phyloP scores from a whole-genome alignment of 768 basidiomycete genomes.

The Rhodotorula toruloides region DNA sequence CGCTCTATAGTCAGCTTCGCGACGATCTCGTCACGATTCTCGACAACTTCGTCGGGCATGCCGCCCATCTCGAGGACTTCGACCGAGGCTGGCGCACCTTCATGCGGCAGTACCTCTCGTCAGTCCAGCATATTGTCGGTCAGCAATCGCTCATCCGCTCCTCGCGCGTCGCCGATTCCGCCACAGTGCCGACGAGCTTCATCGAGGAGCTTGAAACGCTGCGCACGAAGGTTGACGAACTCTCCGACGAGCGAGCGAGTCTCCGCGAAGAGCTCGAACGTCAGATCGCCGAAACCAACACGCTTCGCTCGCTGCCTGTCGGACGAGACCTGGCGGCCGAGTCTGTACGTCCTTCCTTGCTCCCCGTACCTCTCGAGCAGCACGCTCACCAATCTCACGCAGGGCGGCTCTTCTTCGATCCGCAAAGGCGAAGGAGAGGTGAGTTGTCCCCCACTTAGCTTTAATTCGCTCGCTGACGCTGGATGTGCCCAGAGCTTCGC shows the following conservation, averaged over 20 bases:
- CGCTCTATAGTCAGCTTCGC: conserved; percentile 57
- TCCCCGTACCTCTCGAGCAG: neutral
- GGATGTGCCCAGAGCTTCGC: conserved; percentile 54
- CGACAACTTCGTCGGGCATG: conserved; percentile 63
- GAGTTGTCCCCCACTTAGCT: conserved; percentile 32
- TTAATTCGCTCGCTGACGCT: neutral
- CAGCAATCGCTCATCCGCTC: conserved; percentile 58
- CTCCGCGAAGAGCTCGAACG: conserved; percentile 58
- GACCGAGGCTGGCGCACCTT: conserved; percentile 63
- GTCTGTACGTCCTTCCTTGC: neutral
- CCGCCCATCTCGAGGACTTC: conserved; percentile 58
- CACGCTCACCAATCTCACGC: conserved; percentile 41
- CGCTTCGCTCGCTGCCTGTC: conserved; percentile 56
- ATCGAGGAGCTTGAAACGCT: conserved; percentile 62
- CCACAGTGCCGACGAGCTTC: conserved; percentile 47
- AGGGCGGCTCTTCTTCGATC: conserved; percentile 45
- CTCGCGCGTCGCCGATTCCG: conserved; percentile 49
- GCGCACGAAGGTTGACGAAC: conserved; percentile 58
- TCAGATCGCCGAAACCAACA: conserved; percentile 64
- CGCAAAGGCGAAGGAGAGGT: conserved; percentile 61
- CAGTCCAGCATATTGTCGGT: conserved; percentile 64
- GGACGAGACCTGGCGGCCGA: conserved; percentile 38
- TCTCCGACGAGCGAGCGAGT: conserved; percentile 59
- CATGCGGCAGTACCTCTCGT: conserved; percentile 58
- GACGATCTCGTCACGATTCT: conserved; percentile 58